Base-by-base conservation (phyloP, 192 early-diverging fungal genomes). In the Mortierella antarctica region DNA sequence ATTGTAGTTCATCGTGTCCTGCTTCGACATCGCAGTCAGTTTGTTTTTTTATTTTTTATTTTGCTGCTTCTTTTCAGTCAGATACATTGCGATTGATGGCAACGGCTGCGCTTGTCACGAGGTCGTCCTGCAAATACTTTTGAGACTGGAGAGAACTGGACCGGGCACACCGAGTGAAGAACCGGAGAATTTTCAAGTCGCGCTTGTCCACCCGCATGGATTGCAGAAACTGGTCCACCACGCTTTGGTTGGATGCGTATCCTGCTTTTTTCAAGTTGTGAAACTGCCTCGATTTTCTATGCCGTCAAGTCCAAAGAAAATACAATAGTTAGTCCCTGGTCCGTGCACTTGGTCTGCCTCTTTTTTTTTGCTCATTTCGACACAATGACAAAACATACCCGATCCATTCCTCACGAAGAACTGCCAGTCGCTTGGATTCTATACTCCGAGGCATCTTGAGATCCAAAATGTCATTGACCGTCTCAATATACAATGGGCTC, bases 391-490 rank as follows among this genome's bases (percentile, higher is more conserved):
- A 31, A 53, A 23, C 17, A 42, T 71, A 70, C 76, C 76, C 71
- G 47, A 72, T 68, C 69, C 77, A 80, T 64, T 80, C 77, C n/a
- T 80, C 77, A 8, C 69, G 58, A 21, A 80, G 51, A 2, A 80
- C 18, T 8, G 57, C 46, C 15, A 80, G 23, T 12, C 77, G 69
- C 48, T 67, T 71, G 6, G 69, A 13, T 21, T 80, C 77, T 23
- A 80, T 67, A 7, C 6, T 18, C 18, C 65, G 56, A 17, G 77
- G 77, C 7, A 80, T 14, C 23, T 67, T 80, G 6, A 57, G 66
- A 53, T 80, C 70, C 18, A 80, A 61, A 31, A 80, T 80, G 8
- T 67, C 65, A 20, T 80, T 80, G 10, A 80, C 18, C 6, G 65
- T 80, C 18, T 80, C 77, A 15, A 72, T 63, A 51, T 68, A 80